Evolutionary conservation across 2,329 filamentous ascomycete species (phyloP).

Genomic region (Aspergillus clavatus): DNA sequence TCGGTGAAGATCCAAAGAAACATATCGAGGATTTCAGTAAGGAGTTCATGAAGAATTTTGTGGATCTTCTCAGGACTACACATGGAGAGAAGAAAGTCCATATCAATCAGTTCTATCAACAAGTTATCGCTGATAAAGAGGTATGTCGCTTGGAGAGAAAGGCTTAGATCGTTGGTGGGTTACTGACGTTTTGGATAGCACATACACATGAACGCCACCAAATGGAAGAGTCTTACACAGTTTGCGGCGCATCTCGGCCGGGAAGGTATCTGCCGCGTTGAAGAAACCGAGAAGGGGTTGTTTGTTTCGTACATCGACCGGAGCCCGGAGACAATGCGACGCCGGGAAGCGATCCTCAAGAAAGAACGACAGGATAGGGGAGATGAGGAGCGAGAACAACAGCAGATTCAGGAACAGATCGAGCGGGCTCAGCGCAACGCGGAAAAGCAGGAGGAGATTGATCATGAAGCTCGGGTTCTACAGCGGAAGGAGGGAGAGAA

Average conservation of each 20-base stretch:
- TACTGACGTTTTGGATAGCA: conserved; percentile 45
- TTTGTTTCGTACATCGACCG: conserved; percentile 90
- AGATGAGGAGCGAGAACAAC: conserved; percentile 84
- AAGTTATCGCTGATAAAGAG: conserved; percentile 81
- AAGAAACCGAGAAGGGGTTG: conserved; percentile 79
- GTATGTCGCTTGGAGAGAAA: conserved; percentile 9
- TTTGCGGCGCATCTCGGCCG: conserved; percentile 82
- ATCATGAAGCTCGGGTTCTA: conserved; percentile 38
- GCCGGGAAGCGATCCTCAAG: conserved; percentile 73
- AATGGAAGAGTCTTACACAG: conserved; percentile 82
- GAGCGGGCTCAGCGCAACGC: conserved; percentile 63
- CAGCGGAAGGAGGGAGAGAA: conserved; percentile 67
- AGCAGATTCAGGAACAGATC: conserved; percentile 78
- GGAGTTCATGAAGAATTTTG: conserved; percentile 76
- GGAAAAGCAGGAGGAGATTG: conserved; percentile 43
- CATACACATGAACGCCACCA: conserved; percentile 89
- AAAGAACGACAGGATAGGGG: conserved; percentile 85
- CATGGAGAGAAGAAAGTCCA: conserved; percentile 89
- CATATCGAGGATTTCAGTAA: conserved; percentile 76
- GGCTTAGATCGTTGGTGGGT: not conserved
- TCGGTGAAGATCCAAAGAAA: conserved; percentile 82
- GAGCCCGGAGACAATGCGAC: conserved; percentile 73
- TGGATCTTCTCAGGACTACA: conserved; percentile 69
- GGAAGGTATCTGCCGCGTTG: conserved; percentile 83
- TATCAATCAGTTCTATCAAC: conserved; percentile 91